phyloP scores from a whole-genome alignment of 108 stramenopile genomes.

The Tribonema minus region DNA sequence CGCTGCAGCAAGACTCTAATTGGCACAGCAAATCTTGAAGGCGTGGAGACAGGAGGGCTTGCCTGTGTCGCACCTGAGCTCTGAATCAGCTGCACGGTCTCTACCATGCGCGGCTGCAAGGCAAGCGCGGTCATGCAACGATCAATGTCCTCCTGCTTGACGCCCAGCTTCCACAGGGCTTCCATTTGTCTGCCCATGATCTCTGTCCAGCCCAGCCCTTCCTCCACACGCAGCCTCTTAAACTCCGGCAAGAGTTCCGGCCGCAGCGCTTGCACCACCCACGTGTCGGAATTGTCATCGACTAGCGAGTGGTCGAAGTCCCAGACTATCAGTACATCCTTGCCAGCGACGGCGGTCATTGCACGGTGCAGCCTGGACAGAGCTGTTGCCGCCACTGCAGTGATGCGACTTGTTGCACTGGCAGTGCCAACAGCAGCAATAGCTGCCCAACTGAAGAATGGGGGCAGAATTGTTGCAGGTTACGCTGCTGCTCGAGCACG shows the following conservation, averaged over 20 bases:
- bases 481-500: too few species aligned
- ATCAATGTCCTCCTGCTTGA: neutral
- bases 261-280: conserved; percentile 45
- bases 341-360: too few species aligned
- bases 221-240: neutral
- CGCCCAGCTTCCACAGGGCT: conserved; percentile 26
- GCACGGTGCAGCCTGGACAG: too few species aligned
- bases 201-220: conserved; percentile 41
- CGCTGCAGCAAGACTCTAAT: neutral
- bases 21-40: neutral
- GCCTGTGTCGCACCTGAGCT: neutral
- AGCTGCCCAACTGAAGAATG: too few species aligned
- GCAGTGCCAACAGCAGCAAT: too few species aligned
- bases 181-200: conserved; percentile 30
- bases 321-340: neutral
- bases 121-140: neutral
- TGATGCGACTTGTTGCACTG: too few species aligned
- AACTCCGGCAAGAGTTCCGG: conserved; percentile 39
- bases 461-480: too few species aligned
- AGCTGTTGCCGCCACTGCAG: too few species aligned
- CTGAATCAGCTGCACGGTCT: neutral
- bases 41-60: neutral
- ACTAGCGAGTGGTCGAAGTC: conserved; percentile 11
- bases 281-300: conserved; percentile 57
- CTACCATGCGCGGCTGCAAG: neutral